Percentiles rank a stretch among this genome's conserved stretches.
phyloP scores from a whole-genome alignment of 2,329 filamentous ascomycete genomes.

The Alternaria alternata region DNA sequence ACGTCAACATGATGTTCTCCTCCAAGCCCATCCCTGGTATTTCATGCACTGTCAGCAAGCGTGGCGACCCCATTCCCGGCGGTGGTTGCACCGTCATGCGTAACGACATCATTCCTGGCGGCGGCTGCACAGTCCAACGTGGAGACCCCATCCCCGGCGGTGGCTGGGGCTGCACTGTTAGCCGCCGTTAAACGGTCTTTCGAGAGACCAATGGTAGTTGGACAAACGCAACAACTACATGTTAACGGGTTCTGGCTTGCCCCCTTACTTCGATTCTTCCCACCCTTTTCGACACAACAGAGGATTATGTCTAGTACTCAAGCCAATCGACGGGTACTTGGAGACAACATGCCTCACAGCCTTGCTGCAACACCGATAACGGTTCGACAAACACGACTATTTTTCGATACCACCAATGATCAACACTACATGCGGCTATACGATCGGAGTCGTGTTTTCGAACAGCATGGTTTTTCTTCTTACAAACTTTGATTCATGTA shows the following conservation, averaged over 20 bases:
- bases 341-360: background rate
- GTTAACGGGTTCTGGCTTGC: background rate
- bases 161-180: background rate
- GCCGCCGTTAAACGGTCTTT: background rate
- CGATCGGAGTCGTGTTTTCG: background rate
- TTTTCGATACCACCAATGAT: background rate
- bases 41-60: background rate
- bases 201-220: background rate
- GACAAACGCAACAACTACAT: slow-evolving; percentile 4
- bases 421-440: background rate
- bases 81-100: background rate
- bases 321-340: background rate
- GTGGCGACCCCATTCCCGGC: background rate
- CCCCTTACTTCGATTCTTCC: background rate
- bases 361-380: background rate
- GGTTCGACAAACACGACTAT: background rate
- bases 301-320: background rate
- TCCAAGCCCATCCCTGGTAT: background rate
- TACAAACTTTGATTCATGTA: background rate
- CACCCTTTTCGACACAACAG: background rate
- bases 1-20: slow-evolving; percentile 25
- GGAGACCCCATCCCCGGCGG: background rate
- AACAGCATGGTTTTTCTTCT: background rate
- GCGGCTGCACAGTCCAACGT: background rate
- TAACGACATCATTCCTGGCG: background rate